phyloP scores from a whole-genome alignment of 2,329 filamentous ascomycete genomes.

The Alternaria incomplexa region DNA sequence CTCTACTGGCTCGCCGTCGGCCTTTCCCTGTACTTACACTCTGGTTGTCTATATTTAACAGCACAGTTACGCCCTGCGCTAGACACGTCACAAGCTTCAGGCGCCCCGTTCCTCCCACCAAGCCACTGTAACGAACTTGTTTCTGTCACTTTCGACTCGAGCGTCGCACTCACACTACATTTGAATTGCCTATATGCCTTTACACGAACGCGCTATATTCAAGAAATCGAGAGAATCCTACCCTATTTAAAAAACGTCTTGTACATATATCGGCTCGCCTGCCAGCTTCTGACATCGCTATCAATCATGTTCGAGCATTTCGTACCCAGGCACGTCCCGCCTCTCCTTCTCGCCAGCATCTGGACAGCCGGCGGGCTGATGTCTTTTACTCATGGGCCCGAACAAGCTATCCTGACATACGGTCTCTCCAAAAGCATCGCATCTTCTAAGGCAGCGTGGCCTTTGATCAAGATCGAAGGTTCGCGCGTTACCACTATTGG shows the following conservation, averaged over 20 bases:
- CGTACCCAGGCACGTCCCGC: constrained; percentile 18
- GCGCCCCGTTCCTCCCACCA: background rate
- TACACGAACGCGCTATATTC: background rate
- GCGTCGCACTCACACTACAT: background rate
- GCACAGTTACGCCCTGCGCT: background rate
- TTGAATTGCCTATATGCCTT: background rate
- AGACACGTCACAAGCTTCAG: background rate
- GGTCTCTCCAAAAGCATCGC: background rate
- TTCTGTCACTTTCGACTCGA: background rate
- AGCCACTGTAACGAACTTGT: background rate
- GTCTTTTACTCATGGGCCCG: constrained; percentile 12
- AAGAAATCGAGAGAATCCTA: background rate
- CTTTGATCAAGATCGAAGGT: background rate
- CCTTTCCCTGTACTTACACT: background rate
- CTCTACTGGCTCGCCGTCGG: background rate
- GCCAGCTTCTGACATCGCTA: background rate
- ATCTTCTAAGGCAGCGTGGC: background rate
- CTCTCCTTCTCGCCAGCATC: constrained; percentile 26
- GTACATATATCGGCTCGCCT: background rate
- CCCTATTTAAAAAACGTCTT: background rate
- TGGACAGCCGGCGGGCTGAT: constrained; percentile 20
- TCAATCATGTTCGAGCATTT: background rate
- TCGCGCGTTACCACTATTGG: background rate
- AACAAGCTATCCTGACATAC: background rate
- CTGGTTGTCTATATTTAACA: background rate